Evolutionary conservation across 305 asterid species (phyloP), one percentile per base, ranked within the genome.

Genomic region (Solanum hybrid): DNA sequence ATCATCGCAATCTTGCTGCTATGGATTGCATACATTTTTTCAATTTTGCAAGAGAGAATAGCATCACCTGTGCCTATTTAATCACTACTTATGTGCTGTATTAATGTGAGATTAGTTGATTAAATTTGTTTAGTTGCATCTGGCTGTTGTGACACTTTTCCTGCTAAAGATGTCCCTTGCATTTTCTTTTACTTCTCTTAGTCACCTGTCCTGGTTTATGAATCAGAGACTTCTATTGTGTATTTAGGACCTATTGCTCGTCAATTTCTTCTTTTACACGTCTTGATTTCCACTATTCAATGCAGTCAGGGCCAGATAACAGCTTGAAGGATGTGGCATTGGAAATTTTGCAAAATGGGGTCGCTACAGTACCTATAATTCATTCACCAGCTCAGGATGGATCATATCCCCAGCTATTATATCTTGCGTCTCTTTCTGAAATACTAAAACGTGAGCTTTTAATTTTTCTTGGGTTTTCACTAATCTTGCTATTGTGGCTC

Each of bases 261-360:
- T 32, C 31, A 57, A 6, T 57, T 22, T 32, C 88, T 85, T 85
- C 77, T 57, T 57, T 57, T 85, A 12, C 75, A 22, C 34, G 32
- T 0, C 51, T 57, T 85, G 88, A 32, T 57, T 17, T 84, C 34
- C 45, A 11, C 45, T 85, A 57, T 57, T 82, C 51, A 89, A 90
- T 92, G 91, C 95, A 97, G 99, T 98, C 97, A 91, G 99, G 97
- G 87, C 99, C 99, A 82, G 98, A 95, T 90, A 97, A 95, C 89
- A 94, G 87, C 93, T 91, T 96, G 94, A 95, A 96, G 93, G 96
- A 95, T 31, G 95, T 97, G 78, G 95, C 98, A 31, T 91, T 94
- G 96, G 95, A 97, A 94, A 93, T 97, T 92, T 90, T 97, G 94
- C 97, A 95, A 90, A 93, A 93, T 87, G 95, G 94, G 75, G 96